Conservation (phyloP, 2,329 filamentous ascomycete species). For the Diaporthe ampelina region DNA sequence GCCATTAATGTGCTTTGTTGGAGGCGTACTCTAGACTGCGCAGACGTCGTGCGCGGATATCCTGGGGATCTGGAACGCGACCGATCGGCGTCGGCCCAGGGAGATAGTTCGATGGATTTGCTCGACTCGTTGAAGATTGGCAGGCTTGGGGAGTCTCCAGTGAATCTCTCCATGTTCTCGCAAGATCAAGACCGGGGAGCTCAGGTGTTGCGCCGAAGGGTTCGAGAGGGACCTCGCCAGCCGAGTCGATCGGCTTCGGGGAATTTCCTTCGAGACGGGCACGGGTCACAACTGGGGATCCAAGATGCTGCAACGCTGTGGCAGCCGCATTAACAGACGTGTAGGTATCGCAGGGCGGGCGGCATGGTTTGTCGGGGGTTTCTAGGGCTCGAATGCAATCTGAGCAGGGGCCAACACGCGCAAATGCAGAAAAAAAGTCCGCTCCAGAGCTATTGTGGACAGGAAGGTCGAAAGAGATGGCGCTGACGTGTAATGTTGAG, state of each 20-base stretch:
- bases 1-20: background rate
- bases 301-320: slow-evolving; percentile 36
- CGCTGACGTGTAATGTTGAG: slow-evolving; percentile 38
- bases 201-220: background rate
- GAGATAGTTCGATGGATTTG: slow-evolving; percentile 38
- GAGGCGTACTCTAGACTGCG: slow-evolving; percentile 65
- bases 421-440: slow-evolving; percentile 16
- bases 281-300: slow-evolving; percentile 32
- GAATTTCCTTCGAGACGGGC: background rate
- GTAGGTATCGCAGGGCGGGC: slow-evolving; percentile 21
- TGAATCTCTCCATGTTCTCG: slow-evolving; percentile 41
- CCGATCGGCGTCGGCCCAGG: slow-evolving; percentile 49
- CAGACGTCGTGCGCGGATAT: slow-evolving; percentile 65
- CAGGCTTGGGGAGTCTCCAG: slow-evolving; percentile 39
- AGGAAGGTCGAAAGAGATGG: slow-evolving; percentile 28
- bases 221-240: background rate
- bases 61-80: slow-evolving; percentile 52
- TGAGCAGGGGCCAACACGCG: background rate
- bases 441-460: slow-evolving; percentile 8
- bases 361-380: slow-evolving; percentile 32
- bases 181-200: background rate
- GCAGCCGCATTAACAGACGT: slow-evolving; percentile 39
- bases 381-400: slow-evolving; percentile 13
- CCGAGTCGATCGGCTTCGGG: slow-evolving; percentile 10
- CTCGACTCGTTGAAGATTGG: slow-evolving; percentile 40